These are phyloP conservation scores for Acanthamoeba rhysodes DNA, from an alignment of 208 protist species.

Conservation along the genomic window DNA sequence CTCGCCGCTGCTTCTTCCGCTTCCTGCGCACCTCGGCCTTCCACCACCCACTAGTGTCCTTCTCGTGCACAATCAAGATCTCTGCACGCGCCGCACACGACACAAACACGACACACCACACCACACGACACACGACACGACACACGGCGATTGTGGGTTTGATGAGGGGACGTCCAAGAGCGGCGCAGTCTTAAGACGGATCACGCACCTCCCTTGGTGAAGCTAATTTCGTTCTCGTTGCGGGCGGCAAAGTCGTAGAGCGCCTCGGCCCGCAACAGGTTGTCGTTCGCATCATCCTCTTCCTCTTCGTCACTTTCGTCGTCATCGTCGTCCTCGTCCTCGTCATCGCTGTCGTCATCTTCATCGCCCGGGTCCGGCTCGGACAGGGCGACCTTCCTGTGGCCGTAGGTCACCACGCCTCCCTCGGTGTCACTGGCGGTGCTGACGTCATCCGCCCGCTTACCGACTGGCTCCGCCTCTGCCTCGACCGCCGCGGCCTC, in stretches of 20 bases:
- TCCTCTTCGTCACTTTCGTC: conserved; percentile 26
- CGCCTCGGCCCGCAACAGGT: background rate
- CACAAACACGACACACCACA: too few species aligned
- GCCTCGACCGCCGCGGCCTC: too few species aligned
- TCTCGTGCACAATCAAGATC: conserved; percentile 1
- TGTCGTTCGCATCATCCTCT: background rate
- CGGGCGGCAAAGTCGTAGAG: conserved; percentile 40
- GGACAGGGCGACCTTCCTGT: background rate
- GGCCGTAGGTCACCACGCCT: background rate
- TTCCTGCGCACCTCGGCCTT: background rate
- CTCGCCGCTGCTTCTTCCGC: background rate
- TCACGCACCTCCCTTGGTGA: background rate
- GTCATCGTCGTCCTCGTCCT: background rate
- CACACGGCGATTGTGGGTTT: too few species aligned
- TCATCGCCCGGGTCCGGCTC: background rate
- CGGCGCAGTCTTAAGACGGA: too few species aligned
- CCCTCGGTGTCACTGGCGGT: background rate
- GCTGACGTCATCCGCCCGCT: background rate
- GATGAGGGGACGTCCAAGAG: too few species aligned
- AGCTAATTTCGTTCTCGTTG: conserved; percentile 42
- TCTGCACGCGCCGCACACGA: background rate
- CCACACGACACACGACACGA: too few species aligned
- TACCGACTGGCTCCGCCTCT: background rate
- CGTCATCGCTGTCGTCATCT: background rate
- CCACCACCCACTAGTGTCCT: conserved; percentile 51